These are phyloP conservation scores for Starmerella cellae DNA, from an alignment of 805 yeast species.

Conservation along the genomic window DNA sequence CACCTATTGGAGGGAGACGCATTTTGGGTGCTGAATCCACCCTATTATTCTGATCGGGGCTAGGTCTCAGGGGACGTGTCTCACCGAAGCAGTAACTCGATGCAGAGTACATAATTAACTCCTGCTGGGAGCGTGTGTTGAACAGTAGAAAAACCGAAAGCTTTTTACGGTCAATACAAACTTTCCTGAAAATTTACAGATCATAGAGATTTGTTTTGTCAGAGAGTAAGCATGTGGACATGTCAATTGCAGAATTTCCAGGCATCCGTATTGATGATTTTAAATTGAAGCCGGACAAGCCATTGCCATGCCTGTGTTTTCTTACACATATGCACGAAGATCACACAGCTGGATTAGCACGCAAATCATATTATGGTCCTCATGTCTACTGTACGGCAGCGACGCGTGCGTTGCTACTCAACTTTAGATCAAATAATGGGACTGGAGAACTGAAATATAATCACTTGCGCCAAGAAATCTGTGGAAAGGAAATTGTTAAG, in stretches of 20 bases:
- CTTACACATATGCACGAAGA: slow-evolving; percentile 46
- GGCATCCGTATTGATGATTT: slow-evolving; percentile 32
- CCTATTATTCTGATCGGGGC: too few species aligned
- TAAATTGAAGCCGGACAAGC: slow-evolving; percentile 9
- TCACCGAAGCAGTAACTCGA: too few species aligned
- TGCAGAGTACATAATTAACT: too few species aligned
- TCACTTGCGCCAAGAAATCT: slow-evolving; percentile 19
- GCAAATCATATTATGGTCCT: slow-evolving; percentile 29
- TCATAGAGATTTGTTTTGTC: too few species aligned
- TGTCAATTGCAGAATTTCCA: slow-evolving; percentile 36
- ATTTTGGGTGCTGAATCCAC: too few species aligned
- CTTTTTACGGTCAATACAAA: too few species aligned
- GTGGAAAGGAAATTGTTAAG: slow-evolving; percentile 19
- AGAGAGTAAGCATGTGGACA: too few species aligned
- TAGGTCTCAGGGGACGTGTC: too few species aligned
- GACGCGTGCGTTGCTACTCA: slow-evolving; percentile 27
- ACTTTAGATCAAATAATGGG: slow-evolving; percentile 17
- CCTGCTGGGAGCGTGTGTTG: too few species aligned
- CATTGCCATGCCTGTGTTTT: slow-evolving; percentile 25
- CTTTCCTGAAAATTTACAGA: too few species aligned
- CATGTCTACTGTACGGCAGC: slow-evolving; percentile 37
- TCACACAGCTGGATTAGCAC: slow-evolving; percentile 38
- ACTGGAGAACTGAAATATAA: slow-evolving; percentile 18
- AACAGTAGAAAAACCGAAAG: too few species aligned
- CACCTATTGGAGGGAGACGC: too few species aligned